A percentile compares a stretch with the other conserved stretches of the same genome.
phyloP scores from a whole-genome alignment of 169 alveolate genomes.

The Perkinsus olseni region DNA sequence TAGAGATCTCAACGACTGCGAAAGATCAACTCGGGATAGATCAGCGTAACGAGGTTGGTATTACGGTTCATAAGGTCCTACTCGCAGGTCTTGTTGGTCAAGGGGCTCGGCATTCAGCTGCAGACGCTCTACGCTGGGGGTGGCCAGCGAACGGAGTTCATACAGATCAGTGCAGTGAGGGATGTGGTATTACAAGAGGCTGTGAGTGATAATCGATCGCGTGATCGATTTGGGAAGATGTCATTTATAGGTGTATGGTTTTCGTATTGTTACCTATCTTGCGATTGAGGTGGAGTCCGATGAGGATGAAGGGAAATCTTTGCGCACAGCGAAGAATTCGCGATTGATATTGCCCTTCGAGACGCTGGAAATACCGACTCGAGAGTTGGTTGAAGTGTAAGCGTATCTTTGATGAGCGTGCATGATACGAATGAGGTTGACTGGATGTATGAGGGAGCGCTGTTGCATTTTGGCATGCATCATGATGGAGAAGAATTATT shows the following conservation, averaged over 20 bases:
- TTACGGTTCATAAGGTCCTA: neutral
- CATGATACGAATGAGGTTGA: no score
- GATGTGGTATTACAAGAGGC: neutral
- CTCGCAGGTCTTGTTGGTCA: neutral
- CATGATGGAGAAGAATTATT: no score
- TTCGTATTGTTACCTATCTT: neutral
- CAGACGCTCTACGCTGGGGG: neutral
- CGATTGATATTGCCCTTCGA: neutral
- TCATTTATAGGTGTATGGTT: neutral
- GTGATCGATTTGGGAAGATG: neutral
- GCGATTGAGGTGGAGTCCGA: neutral
- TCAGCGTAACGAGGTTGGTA: no score
- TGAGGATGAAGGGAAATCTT: neutral
- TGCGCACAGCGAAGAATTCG: neutral
- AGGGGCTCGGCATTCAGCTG: neutral
- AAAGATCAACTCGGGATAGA: no score
- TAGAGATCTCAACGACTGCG: no score
- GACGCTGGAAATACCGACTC: neutral
- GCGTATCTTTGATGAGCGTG: neutral
- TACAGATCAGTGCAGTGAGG: neutral
- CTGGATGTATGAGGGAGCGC: no score
- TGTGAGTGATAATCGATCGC: neutral
- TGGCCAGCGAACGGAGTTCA: neutral
- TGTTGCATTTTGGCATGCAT: no score
- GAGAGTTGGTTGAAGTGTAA: neutral